Evolutionary conservation across 2,329 filamentous ascomycete genomes (phyloP), one percentile per base, ranked within the genome.

Genomic region (Trichophyton equinum): DNA sequence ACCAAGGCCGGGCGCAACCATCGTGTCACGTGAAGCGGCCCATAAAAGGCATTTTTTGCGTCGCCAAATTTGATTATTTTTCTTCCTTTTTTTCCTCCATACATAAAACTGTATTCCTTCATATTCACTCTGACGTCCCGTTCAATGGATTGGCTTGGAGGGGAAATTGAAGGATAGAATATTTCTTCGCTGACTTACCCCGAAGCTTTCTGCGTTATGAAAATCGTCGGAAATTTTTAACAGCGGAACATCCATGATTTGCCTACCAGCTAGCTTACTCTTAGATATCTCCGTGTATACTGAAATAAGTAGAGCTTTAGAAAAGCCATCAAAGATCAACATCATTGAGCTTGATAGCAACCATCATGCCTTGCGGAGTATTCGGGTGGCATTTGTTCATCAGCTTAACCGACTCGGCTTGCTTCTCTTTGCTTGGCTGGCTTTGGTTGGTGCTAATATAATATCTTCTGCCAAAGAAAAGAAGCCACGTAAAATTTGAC

Each of bases 161-260:
- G 75, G 75, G 75, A 77, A 77, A 77, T 69, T 70, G 73, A 67
- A 75, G 75, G 75, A 73, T 59, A 77, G 74, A 77, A 63, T 60
- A 64, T 62, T 65, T 71, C 62, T 65, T 40, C 60, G 73, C 71
- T 73, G 66, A 70, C 75, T 77, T 77, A 77, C 74, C 75, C 75
- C 75, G 71, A 70, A 72, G 63, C 64, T 73, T 72, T 74, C 69
- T 67, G 71, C 64, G 60, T 64, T 67, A 71, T 76, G 75, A 74
- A 76, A 68, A 72, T 68, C 68, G 74, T 74, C 74, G 75, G 76
- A 77, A 77, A 76, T 73, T 75, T 70, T 68, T 70, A 69, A 71
- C 55, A 73, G 75, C 74, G 70, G 70, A 70, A 75, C 74, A 76
- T 71, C 46, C 30, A 58, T 22, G n/a, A 15, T 36, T 38, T 18